Conservation (phyloP, 768 basidiomycete genomes). For the Leucosporidium creatinivorum region DNA sequence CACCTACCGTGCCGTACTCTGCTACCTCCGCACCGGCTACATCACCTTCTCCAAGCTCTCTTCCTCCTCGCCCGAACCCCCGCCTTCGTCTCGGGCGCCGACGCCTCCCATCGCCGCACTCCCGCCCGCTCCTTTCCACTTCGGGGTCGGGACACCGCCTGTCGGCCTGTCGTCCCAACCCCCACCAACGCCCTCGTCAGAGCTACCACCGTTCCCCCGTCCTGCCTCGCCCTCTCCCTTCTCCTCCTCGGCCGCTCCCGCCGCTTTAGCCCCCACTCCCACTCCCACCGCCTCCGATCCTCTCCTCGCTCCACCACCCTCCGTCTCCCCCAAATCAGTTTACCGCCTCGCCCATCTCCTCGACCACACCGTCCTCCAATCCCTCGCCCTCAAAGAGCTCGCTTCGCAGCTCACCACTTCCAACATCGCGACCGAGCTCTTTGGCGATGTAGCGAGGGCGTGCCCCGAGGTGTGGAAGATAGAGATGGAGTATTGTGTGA, state of each 20-base stretch:
- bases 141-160: no score
- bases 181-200: no score
- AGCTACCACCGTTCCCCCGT: no score
- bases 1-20: not conserved
- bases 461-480: not conserved
- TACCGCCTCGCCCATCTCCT: slow-evolving; percentile 1
- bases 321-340: not conserved
- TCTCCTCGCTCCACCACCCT: not conserved
- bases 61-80: not conserved
- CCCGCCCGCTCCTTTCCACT: no score
- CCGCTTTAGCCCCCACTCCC: not conserved
- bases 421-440: not conserved
- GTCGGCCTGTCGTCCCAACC: no score
- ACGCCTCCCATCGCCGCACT: not conserved
- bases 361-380: not conserved
- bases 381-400: not conserved
- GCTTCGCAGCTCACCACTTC: not conserved
- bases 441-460: not conserved
- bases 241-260: not conserved
- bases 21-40: not conserved
- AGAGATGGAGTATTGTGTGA: not conserved
- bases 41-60: not conserved
- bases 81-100: not conserved
- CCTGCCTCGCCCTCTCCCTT: not conserved
- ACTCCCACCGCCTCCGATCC: not conserved